Evolutionary conservation across 306 rosid genomes (phyloP), one percentile per base, ranked within the genome.

Genomic region (Cucurbita pepo): DNA sequence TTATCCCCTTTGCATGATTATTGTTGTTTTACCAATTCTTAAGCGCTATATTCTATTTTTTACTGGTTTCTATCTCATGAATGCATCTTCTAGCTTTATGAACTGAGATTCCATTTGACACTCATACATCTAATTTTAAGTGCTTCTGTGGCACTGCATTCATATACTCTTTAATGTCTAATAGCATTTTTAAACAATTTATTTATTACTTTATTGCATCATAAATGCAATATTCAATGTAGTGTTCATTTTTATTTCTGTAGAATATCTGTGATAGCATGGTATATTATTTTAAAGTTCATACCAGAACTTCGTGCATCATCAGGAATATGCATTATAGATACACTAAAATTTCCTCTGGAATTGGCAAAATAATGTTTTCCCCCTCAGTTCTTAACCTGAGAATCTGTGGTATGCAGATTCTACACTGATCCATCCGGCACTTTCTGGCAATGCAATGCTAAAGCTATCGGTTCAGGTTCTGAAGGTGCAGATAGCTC

Each of bases 381-480:
- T 48, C 54, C 21, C 25, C 60, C 34, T 30, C 36, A 5, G 53
- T 41, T 59, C 22, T 10, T 59, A 34, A 61, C 48, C 8, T 47
- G 72, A 52, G 61, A 75, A 53, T 75, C 75, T 51, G 21, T 77
- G 55, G 71, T 74, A 61, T 83, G 83, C 83, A 94, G 98, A 69
- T 94, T 90, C 82, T 82, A 90, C 67, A 94, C 98, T 21, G 98
- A 94, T 85, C 98, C 98, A 51, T 94, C 98, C 72, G 99, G 99
- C 78, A 94, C 99, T 18, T 94, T 94, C 78, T 94, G 99, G 99
- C 99, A 94, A 88, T 94, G 99, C 95, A 87, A 86, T 80, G 99
- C 90, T 67, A 94, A 94, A 80, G 99, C 99, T 73, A 94, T 94
- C 69, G 99, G 99, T 25, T 94, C 99, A 19, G 99, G 99, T 56